A percentile compares a stretch with the other conserved stretches of the same genome.
Conservation (phyloP, 805 yeast species). For the Pichia exigua region DNA sequence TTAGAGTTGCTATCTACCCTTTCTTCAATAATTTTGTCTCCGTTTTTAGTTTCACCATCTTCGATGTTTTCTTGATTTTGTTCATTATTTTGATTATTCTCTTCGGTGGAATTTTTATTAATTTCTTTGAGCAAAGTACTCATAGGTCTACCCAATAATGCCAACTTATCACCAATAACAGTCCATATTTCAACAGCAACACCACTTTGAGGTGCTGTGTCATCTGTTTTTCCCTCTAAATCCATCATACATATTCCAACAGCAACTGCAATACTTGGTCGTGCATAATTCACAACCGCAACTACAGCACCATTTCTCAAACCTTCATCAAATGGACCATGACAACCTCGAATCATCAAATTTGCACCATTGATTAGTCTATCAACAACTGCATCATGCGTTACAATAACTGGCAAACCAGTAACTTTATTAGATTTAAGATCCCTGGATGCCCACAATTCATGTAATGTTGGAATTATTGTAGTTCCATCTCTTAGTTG, state of each 20-base stretch:
- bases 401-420: constrained; percentile 52
- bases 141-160: constrained; percentile 35
- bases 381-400: constrained; percentile 68
- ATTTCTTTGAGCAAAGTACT: constrained; percentile 4
- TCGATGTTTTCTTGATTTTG: constrained; percentile 13
- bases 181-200: constrained; percentile 74
- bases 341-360: constrained; percentile 67
- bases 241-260: constrained; percentile 56
- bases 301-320: constrained; percentile 52
- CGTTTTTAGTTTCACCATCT: not conserved
- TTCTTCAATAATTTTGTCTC: not conserved
- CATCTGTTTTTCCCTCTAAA: constrained; percentile 36
- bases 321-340: constrained; percentile 48
- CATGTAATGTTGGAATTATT: constrained; percentile 62
- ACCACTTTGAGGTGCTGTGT: constrained; percentile 56
- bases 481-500: constrained; percentile 38
- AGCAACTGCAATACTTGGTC: constrained; percentile 61
- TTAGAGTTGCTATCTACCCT: not conserved
- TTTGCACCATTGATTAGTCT: constrained; percentile 74
- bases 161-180: constrained; percentile 57
- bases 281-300: constrained; percentile 54
- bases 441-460: constrained; percentile 49
- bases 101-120: not conserved
- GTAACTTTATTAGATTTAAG: not conserved
- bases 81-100: not conserved